Conservation (phyloP, 148 eudicot species). For the Amaranthus hypochondriacus region DNA sequence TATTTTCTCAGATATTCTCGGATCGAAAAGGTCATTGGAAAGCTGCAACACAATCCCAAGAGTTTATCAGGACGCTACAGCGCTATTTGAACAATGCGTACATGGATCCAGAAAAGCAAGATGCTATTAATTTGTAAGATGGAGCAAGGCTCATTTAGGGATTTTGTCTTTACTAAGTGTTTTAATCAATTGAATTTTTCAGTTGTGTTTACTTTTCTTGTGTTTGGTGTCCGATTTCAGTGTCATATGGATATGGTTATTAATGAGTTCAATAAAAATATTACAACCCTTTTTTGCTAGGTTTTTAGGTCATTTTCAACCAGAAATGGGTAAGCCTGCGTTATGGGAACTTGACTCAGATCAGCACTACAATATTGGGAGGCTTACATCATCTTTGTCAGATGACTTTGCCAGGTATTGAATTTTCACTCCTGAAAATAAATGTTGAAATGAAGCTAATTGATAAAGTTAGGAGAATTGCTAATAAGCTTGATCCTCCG, state of each 20-base stretch:
- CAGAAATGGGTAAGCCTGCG: constrained; percentile 73
- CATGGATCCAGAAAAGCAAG: constrained; percentile 95
- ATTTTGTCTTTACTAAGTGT: neutral
- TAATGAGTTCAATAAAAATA: constrained; percentile 7
- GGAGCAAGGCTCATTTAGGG: neutral
- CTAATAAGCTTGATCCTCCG: too few relatives aligned
- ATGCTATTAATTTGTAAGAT: constrained; percentile 92
- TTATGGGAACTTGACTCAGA: constrained; percentile 91
- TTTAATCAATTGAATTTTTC: neutral
- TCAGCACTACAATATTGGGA: constrained; percentile 69
- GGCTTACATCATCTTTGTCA: constrained; percentile 51
- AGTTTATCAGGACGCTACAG: constrained; percentile 77
- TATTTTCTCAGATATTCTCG: constrained; percentile 64
- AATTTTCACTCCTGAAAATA: neutral
- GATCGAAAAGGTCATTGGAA: constrained; percentile 93
- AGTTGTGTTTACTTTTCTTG: neutral
- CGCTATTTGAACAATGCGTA: constrained; percentile 92
- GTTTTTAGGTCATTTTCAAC: constrained; percentile 90
- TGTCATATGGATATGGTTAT: neutral
- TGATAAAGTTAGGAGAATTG: too few relatives aligned
- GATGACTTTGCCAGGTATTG: constrained; percentile 58
- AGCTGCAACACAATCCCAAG: constrained; percentile 96
- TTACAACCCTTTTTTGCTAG: constrained; percentile 33
- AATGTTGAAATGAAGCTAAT: neutral
- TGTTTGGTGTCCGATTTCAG: neutral